These are phyloP conservation scores for Diaporthe velutina DNA, from an alignment of 2,329 filamentous ascomycete species.

Conservation along the genomic window DNA sequence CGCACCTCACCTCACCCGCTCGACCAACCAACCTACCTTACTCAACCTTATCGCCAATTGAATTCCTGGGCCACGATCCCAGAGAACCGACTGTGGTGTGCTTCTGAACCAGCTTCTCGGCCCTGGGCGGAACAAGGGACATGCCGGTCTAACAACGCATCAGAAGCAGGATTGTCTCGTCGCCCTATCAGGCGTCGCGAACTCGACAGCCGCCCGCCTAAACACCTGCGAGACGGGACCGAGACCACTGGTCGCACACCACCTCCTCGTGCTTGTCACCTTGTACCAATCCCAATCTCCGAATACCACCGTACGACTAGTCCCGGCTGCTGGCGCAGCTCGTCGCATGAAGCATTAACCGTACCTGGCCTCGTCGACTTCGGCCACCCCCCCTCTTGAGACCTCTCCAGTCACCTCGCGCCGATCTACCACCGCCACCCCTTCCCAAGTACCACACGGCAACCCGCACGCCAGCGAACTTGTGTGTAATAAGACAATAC, in stretches of 20 bases:
- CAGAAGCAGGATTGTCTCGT: not conserved
- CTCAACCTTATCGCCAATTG: constrained; percentile 16
- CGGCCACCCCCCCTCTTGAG: constrained; percentile 33
- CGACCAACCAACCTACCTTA: not conserved
- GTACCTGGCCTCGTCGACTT: constrained; percentile 36
- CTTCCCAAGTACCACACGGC: constrained; percentile 33
- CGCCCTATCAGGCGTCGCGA: constrained; percentile 30
- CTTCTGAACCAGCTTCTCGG: constrained; percentile 8
- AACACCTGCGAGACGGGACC: constrained; percentile 34
- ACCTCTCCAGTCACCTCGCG: constrained; percentile 38
- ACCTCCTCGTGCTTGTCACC: constrained; percentile 15
- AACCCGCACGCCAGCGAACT: constrained; percentile 37
- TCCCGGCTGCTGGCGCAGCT: constrained; percentile 19
- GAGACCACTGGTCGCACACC: constrained; percentile 36
- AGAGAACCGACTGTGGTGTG: not conserved
- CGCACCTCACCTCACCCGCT: not conserved
- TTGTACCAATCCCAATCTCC: constrained; percentile 30
- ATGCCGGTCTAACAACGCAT: constrained; percentile 37
- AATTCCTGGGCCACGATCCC: not conserved
- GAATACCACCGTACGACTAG: constrained; percentile 15
- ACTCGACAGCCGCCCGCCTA: constrained; percentile 30
- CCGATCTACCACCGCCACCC: constrained; percentile 34
- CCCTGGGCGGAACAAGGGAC: constrained; percentile 20
- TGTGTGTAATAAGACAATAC: constrained; percentile 39
- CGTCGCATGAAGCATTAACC: constrained; percentile 37